Percentiles rank a stretch among this genome's conserved stretches.
phyloP scores from a whole-genome alignment of 1,139 yeast species.

The Scheffersomyces illinoinensis region DNA sequence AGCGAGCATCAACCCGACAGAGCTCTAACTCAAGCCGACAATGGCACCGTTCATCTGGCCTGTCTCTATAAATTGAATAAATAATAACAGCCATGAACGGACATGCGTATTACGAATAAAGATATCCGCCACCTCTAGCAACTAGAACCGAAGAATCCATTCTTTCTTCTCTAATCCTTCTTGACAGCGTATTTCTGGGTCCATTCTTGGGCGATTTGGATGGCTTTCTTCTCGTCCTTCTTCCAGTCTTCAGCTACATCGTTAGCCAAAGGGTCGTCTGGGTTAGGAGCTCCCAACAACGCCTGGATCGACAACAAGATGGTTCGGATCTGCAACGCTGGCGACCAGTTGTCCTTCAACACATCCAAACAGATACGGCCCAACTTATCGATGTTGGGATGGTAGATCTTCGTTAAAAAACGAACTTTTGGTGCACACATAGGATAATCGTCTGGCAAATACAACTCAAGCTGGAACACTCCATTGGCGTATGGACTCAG shows the following conservation, averaged over 20 bases:
- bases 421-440: slow-evolving; percentile 94
- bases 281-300: slow-evolving; percentile 91
- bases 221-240: slow-evolving; percentile 76
- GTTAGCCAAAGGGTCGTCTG: slow-evolving; percentile 97
- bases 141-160: background rate
- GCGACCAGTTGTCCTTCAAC: slow-evolving; percentile 92
- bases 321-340: slow-evolving; percentile 96
- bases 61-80: background rate
- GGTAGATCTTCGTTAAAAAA: slow-evolving; percentile 89
- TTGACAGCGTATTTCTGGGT: slow-evolving; percentile 62
- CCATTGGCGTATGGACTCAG: slow-evolving; percentile 85
- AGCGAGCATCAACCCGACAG: background rate
- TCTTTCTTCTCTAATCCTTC: background rate
- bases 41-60: background rate
- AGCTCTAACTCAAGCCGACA: background rate
- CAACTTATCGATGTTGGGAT: slow-evolving; percentile 92
- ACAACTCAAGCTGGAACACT: slow-evolving; percentile 71
- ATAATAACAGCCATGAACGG: background rate
- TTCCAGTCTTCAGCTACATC: slow-evolving; percentile 98
- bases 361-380: slow-evolving; percentile 97
- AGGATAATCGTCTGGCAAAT: slow-evolving; percentile 87
- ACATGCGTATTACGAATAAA: background rate
- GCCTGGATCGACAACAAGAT: slow-evolving; percentile 91
- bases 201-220: slow-evolving; percentile 86
- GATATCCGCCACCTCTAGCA: slow-evolving; percentile 5